phyloP scores from a whole-genome alignment of 805 yeast species.

The Lipomyces mesembrius region DNA sequence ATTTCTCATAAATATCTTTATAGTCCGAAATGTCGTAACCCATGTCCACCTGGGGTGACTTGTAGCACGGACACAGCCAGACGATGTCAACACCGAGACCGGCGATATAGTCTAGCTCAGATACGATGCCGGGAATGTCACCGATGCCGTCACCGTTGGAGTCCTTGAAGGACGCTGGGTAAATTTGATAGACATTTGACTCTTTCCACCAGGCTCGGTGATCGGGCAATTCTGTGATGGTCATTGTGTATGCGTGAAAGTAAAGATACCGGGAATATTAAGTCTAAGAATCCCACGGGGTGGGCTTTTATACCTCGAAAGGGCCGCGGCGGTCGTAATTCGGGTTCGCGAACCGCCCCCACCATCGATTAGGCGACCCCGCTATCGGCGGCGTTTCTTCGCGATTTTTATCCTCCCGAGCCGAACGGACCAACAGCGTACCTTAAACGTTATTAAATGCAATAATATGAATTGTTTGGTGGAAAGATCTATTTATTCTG shows the following conservation, averaged over 20 bases:
- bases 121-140: conserved; percentile 58
- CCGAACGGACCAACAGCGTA: not conserved
- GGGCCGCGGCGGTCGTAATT: not conserved
- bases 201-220: conserved; percentile 55
- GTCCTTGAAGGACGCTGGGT: conserved; percentile 67
- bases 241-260: not conserved
- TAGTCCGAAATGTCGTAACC: conserved; percentile 67
- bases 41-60: conserved; percentile 66
- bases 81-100: conserved; percentile 56
- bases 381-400: not conserved
- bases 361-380: not conserved
- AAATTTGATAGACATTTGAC: conserved; percentile 57
- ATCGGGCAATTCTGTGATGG: not conserved
- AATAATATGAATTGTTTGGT: no score
- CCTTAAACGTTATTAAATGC: no score
- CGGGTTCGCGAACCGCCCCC: not conserved
- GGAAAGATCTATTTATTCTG: no score
- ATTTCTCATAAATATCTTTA: conserved; percentile 56
- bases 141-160: conserved; percentile 65
- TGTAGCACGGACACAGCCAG: conserved; percentile 65
- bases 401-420: not conserved
- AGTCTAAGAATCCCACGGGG: no score
- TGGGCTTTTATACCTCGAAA: not conserved
- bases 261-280: not conserved
- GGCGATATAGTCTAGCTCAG: conserved; percentile 58